Evolutionary conservation across 768 basidiomycete genomes (phyloP), one percentile per base, ranked within the genome.

Genomic region (Boletellus sp.): DNA sequence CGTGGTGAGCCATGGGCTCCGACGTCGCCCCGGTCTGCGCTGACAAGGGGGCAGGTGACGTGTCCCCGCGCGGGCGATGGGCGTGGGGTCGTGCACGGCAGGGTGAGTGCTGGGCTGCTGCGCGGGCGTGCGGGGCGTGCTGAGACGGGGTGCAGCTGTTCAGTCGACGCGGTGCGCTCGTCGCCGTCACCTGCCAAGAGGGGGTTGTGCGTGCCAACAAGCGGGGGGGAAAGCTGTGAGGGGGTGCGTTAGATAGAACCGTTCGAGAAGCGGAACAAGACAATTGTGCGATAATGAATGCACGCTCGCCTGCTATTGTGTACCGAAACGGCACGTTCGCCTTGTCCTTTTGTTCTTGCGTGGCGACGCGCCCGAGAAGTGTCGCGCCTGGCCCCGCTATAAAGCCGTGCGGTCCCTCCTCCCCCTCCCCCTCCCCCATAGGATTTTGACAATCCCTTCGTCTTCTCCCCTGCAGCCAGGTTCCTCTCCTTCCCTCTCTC

Each of bases 131-230:
- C n/a, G n/a, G n/a, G n/a, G n/a, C n/a, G n/a, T 33, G 12, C 58
- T 63, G 41, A 57, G 45, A n/a, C 19, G 41, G 41, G 49, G 26
- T 36, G 51, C 34, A 90, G 86, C 68, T 91, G 61, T 91, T 85
- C 63, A 81, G 81, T n/a, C 79, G 74, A 23, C 64, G 68, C 22
- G 88, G 89, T 8, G 76, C 62, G 6, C 70, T 91, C 12, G 75
- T 90, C 22, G 90, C 88, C n/a, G 79, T 87, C 12, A 83, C 79
- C 24, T 80, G 85, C 22, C 90, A 92, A 63, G 90, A 91, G 71
- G 90, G 89, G 6, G 84, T 89, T 8, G 73, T 88, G 36, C 78
- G 87, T 36, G 82, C 81, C 26, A 71, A 78, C 56, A 69, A 75
- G 54, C 74, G 76, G 53, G 75, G 71, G 40, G 56, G 58, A 47